Evolutionary conservation across 768 basidiomycete species (phyloP), one percentile per base, ranked within the genome.

Genomic region (Exidia glandulosa): DNA sequence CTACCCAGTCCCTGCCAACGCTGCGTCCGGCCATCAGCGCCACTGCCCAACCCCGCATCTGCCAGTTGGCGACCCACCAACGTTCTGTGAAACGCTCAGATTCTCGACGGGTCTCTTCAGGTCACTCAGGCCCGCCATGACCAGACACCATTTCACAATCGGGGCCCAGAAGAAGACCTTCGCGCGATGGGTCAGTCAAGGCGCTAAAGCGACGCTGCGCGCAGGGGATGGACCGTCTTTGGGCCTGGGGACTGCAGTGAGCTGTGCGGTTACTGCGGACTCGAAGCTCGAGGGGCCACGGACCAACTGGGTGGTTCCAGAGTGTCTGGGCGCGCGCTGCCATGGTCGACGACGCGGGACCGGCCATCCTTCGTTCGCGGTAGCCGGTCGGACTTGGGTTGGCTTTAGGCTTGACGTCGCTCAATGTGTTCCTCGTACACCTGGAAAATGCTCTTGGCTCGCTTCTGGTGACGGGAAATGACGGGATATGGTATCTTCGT

Each of bases 131-230:
- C 90, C 90, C 61, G 90, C 90, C 66, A 79, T 85, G 62, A 90
- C 90, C 61, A 91, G 75, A 72, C 84, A 86, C 91, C 90, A 94
- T 70, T 94, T 94, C 90, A 94, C 93, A 67, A 90, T 47, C 61
- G 91, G 92, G 6, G 85, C 94, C 95, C 95, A 99, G 77, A 99
- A 99, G 79, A 99, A 97, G 63, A 98, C 94, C 0, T 90, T 92
- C 75, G 86, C 91, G 59, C 88, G 88, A 56, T 88, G 16, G 19
- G 19, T 37, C 16, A 69, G 64, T 55, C 7, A 1, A 55, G 3
- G 6, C 31, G 47, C n/a, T 57, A 29, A 55, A 25, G 9, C 47
- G 27, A 27, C 2, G 14, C 25, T 13, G 58, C 50, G 52, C 29
- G 23, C 41, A 27, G 34, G 13, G 34, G 34, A 37, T 14, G 32